These are phyloP conservation scores for Erucastrum elatum DNA, from an alignment of 345 rosid genomes.

Conservation along the genomic window DNA sequence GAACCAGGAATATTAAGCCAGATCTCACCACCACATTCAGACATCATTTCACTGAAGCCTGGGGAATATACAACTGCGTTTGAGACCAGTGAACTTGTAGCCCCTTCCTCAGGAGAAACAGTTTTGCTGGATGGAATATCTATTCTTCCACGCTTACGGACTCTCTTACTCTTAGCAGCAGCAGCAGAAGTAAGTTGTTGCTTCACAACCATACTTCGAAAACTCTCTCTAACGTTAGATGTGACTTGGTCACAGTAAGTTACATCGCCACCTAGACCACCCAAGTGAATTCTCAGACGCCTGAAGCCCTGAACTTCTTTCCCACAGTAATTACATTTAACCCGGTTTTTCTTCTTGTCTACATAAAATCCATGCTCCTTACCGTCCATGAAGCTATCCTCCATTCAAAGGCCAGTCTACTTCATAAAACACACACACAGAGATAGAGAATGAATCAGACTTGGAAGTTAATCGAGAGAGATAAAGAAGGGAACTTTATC, in stretches of 20 bases:
- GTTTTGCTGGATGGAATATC: background rate
- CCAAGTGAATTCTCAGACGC: background rate
- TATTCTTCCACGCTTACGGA: background rate
- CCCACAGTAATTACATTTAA: constrained; percentile 28
- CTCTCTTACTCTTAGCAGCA: background rate
- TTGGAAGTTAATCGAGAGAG: background rate
- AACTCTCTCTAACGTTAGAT: background rate
- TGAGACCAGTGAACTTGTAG: constrained; percentile 31
- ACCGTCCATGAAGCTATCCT: constrained; percentile 8
- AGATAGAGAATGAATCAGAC: background rate
- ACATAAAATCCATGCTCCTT: constrained; percentile 44
- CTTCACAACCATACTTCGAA: background rate
- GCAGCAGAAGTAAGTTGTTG: background rate
- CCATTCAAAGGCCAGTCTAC: constrained; percentile 13
- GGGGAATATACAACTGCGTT: constrained; percentile 34
- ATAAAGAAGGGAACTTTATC: background rate
- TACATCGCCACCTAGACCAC: background rate
- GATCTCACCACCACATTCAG: constrained; percentile 3
- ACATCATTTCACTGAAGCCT: constrained; percentile 46
- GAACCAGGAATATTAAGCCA: constrained; percentile 30
- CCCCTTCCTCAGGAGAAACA: background rate
- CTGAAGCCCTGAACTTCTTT: background rate
- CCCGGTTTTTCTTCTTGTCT: constrained; percentile 30
- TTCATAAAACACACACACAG: background rate
- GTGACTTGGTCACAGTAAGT: background rate